Base-by-base conservation (phyloP, 441 rosid genomes). In the Pelargonium myrrhifolium region DNA sequence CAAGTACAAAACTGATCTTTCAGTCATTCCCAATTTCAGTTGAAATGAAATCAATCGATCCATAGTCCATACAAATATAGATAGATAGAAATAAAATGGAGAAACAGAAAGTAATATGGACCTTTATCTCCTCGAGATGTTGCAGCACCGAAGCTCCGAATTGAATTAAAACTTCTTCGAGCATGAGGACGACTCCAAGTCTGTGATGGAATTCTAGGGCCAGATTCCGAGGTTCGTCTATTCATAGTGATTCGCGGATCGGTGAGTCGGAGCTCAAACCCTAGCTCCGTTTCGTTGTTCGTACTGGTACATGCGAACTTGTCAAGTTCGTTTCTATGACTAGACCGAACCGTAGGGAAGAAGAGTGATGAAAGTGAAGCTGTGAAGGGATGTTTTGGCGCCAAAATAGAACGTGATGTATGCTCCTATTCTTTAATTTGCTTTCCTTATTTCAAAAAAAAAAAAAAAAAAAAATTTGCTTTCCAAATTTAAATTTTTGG, bases 191-290 rank as follows among this genome's bases (percentile, higher is more conserved):
- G 75, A 68, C 58, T 31, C 22, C 20, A 70, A 39, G 43, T 68
- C 20, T 68, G 75, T 1, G 65, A 62, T 35, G 76, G 35, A 63
- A 39, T 56, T 62, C 39, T 15, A 9, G 74, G 39, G 40, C 40
- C 51, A 11, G 42, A 24, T 42, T 17, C 67, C 15, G 10, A 65
- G 22, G 10, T 20, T 63, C 56, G 72, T 68, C 72, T 75, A 69
- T 72, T 74, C 82, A 75, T 80, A 35, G 18, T 42, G 60, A 51
- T 51, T 51, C 58, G 20, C 4, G 58, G 59, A 21, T 4, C 10
- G 22, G 20, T 18, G 24, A 53, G 10, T 18, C 20, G 7, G 59
- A 53, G 24, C 9, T 11, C 59, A 18, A 53, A 53, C 59, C 59
- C 59, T 53, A 53, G 22, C 59, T 17, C 10, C 8, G 22, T 9